Percentiles rank a stretch among this genome's conserved stretches.
phyloP scores from a whole-genome alignment of 2,329 filamentous ascomycete species.

The Colletotrichum phormii region DNA sequence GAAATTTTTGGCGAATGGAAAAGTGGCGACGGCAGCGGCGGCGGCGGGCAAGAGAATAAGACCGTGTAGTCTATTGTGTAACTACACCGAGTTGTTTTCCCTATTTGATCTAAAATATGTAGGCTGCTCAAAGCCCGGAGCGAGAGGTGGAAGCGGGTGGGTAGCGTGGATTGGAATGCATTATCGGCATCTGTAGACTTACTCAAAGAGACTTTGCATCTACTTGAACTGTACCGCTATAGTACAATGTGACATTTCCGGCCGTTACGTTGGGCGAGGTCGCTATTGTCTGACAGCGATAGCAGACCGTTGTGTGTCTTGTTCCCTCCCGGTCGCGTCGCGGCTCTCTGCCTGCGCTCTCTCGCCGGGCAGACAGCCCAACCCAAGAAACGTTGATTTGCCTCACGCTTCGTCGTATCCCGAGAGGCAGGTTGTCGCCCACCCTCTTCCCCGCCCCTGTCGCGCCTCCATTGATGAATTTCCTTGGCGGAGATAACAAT shows the following conservation, averaged over 20 bases:
- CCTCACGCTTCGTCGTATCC: not conserved
- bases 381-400: not conserved
- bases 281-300: not conserved
- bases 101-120: not conserved
- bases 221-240: slow-evolving; percentile 14
- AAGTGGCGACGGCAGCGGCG: not conserved
- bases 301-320: not conserved
- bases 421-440: not conserved
- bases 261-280: not conserved
- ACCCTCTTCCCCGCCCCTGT: not conserved
- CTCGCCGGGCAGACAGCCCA: too few relatives aligned
- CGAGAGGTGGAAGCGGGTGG: not conserved
- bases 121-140: not conserved
- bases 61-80: slow-evolving; percentile 1
- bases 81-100: not conserved
- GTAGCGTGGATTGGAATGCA: not conserved
- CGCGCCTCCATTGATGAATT: not conserved
- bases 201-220: slow-evolving; percentile 22
- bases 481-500: not conserved
- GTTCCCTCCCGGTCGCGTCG: not conserved
- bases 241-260: not conserved
- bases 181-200: slow-evolving; percentile 18
- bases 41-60: not conserved
- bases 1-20: not conserved
- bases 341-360: not conserved